Evolutionary conservation across 2,329 filamentous ascomycete species (phyloP).

Genomic region (Fusarium pseudoanthophilum): DNA sequence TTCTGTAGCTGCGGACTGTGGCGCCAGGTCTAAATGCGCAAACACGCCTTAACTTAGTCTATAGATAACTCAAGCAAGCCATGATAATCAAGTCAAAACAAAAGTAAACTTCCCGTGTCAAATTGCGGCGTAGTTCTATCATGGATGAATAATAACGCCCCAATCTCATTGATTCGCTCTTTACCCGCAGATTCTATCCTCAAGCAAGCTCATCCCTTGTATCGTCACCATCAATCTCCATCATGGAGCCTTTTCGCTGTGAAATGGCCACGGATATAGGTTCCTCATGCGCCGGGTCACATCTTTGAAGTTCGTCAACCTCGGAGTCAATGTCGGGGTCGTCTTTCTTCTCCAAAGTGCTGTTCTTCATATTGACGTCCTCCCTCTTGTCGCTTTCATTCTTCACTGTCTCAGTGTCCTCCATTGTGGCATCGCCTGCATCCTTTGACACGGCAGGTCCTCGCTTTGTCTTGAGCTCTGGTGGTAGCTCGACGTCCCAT

Average conservation of each 20-base stretch:
- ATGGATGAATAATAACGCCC: background rate
- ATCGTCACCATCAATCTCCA: constrained; percentile 28
- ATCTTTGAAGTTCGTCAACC: constrained; percentile 2
- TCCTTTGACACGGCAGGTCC: background rate
- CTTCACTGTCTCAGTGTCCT: constrained; percentile 1
- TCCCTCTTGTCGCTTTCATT: background rate
- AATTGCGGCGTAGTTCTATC: background rate
- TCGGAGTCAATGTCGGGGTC: background rate
- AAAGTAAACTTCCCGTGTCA: background rate
- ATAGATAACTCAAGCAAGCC: background rate
- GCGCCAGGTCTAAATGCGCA: background rate
- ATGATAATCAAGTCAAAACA: background rate
- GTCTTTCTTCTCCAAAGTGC: background rate
- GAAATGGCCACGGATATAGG: background rate
- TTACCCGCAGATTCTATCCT: background rate
- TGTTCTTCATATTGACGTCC: constrained; percentile 7
- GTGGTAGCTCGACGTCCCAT: constrained; percentile 58
- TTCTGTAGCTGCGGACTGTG: background rate
- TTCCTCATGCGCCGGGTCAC: background rate
- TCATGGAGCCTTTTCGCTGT: constrained; percentile 1
- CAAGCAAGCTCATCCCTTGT: constrained; percentile 10
- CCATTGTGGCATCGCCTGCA: constrained; percentile 27
- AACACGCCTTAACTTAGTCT: background rate
- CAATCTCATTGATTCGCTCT: background rate
- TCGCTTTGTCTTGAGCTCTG: constrained; percentile 42